phyloP scores from a whole-genome alignment of 1,284 basidiomycete genomes.

The Marasmius sp. region DNA sequence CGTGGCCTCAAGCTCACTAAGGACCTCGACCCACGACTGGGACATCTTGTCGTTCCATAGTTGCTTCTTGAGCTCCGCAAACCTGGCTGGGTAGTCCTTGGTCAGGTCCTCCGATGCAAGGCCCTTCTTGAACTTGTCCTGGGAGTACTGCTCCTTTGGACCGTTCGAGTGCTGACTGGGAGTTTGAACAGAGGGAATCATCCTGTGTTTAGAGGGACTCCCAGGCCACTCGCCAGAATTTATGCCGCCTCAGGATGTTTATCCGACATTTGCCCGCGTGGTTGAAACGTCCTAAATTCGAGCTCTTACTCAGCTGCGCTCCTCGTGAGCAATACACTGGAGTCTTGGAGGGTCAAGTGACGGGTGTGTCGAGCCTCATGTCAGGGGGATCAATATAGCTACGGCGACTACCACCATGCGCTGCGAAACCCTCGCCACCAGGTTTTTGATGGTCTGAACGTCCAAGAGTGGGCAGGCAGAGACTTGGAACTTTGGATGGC shows the following conservation, averaged over 20 bases:
- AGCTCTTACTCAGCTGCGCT: background rate
- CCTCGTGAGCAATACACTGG: background rate
- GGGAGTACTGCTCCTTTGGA: background rate
- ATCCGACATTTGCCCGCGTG: background rate
- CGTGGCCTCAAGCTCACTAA: slow-evolving; percentile 46
- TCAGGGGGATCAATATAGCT: too few species aligned
- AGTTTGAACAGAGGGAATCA: background rate
- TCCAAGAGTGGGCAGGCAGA: too few species aligned
- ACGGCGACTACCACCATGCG: too few species aligned
- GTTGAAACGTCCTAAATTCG: background rate
- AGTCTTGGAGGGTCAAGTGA: background rate
- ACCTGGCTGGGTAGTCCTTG: slow-evolving; percentile 51
- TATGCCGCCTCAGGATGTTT: background rate
- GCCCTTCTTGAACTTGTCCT: slow-evolving; percentile 23
- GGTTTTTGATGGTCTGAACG: too few species aligned
- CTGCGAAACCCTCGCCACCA: too few species aligned
- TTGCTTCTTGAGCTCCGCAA: slow-evolving; percentile 58
- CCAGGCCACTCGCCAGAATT: background rate
- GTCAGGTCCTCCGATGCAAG: slow-evolving; percentile 40
- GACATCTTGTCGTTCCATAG: slow-evolving; percentile 50
- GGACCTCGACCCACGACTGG: slow-evolving; percentile 56
- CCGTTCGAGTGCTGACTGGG: background rate
- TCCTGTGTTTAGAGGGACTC: background rate
- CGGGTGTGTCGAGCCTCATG: too few species aligned
- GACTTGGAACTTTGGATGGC: too few species aligned